A percentile compares a stretch with the other conserved stretches of the same genome.
These are phyloP conservation scores for Dimocarpus longan DNA, from an alignment of 345 rosid species.

Conservation along the genomic window DNA sequence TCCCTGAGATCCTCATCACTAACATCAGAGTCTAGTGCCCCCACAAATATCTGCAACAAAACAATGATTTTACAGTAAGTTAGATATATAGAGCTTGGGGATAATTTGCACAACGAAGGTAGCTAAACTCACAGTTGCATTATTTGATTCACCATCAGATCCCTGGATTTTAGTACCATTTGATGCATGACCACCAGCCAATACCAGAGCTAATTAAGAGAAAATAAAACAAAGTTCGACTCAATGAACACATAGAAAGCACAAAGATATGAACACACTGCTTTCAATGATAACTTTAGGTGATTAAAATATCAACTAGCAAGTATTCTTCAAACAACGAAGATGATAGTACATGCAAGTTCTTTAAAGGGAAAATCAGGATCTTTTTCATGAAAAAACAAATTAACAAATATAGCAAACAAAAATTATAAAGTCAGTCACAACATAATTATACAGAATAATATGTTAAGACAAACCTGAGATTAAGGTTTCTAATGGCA, in stretches of 20 bases:
- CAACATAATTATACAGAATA: not conserved
- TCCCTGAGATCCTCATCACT: slow-evolving; percentile 86
- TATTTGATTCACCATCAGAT: slow-evolving; percentile 67
- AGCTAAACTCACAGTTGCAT: slow-evolving; percentile 77
- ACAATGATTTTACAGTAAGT: slow-evolving; percentile 13
- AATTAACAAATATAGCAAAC: not conserved
- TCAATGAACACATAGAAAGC: slow-evolving; percentile 22
- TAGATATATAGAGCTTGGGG: slow-evolving; percentile 12
- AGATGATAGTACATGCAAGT: slow-evolving; percentile 5
- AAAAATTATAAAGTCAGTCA: not conserved
- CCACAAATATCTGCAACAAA: slow-evolving; percentile 80
- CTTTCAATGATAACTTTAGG: slow-evolving; percentile 1
- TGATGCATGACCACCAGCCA: slow-evolving; percentile 82
- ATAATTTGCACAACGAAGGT: slow-evolving; percentile 11
- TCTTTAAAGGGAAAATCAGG: not conserved
- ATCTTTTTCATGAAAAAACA: not conserved
- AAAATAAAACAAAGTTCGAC: slow-evolving; percentile 16
- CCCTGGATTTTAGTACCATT: slow-evolving; percentile 63
- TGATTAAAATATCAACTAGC: not conserved
- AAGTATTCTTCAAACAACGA: not conserved
- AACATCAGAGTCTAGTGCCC: slow-evolving; percentile 86
- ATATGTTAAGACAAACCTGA: not conserved
- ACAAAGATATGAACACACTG: slow-evolving; percentile 2
- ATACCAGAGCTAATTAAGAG: slow-evolving; percentile 57
- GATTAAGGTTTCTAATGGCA: not conserved